Evolutionary conservation across 2,329 filamentous ascomycete genomes (phyloP), one percentile per base, ranked within the genome.

Genomic region (Atkinsonella texensis): DNA sequence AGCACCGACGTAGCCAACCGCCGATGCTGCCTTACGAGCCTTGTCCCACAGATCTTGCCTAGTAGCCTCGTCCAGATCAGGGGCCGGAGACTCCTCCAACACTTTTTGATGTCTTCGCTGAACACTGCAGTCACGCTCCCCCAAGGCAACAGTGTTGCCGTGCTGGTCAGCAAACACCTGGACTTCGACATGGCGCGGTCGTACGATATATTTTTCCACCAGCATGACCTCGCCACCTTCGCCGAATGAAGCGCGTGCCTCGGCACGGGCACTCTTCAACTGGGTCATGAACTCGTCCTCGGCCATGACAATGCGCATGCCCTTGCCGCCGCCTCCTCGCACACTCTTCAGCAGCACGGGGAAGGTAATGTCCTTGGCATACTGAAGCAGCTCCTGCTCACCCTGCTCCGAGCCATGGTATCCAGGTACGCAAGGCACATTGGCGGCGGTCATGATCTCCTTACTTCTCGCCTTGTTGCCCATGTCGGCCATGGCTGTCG

Each of bases 381-480:
- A 82, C 10, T 74, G 70, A 51, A 88, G 64, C 28, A 84, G 66
- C 57, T 79, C 68, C 51, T 71, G 66, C 46, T 77, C 74, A 47
- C 85, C 81, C 70, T 98, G 93, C 49, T 95, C 87, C 1, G 75
- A 62, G 17, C 93, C 93, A 65, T 97, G 93, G 62, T 98, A 98
- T 0, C 93, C 93, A 0, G 93, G 93, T 47, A 98, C 93, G 62
- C 93, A 97, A 4, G 90, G 90, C 3, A 98, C 93, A 9, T 89
- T 89, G n/a, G 93, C 91, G 4, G 82, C 81, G 35, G 81, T 89
- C 93, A 98, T 97, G 63, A 98, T 96, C 65, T 95, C 87, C 68
- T 98, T 98, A 49, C 87, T 93, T 54, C 86, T 77, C 51, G 85
- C 89, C 72, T 96, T 95, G 71, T 95, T 88, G 48, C 90, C 90